Conservation (phyloP, 2,329 filamentous ascomycete species). For the Tympanopsis confertula region DNA sequence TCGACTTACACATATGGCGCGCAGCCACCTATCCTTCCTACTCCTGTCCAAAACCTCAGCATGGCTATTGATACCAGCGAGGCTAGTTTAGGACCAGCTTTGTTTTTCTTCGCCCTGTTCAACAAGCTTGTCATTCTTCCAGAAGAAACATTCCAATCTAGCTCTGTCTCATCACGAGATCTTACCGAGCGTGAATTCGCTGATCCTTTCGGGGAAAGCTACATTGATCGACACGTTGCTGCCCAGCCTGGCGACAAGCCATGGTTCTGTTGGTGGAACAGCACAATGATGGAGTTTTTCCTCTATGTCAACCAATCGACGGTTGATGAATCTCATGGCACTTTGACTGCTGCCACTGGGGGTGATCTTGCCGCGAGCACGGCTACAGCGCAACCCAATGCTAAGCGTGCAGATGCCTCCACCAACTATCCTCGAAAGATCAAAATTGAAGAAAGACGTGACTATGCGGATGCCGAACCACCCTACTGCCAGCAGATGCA, state of each 20-base stretch:
- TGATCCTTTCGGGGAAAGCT: too few species aligned
- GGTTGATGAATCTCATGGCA: neutral
- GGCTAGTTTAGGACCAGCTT: neutral
- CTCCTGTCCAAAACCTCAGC: neutral
- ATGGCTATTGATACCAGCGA: neutral
- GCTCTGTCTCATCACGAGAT: neutral
- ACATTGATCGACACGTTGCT: neutral
- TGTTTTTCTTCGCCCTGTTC: neutral
- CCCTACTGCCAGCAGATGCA: conserved; percentile 1
- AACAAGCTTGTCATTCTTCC: neutral
- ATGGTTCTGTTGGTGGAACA: conserved; percentile 1
- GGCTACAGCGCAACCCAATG: neutral
- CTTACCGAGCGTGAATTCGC: neutral
- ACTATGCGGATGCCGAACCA: neutral
- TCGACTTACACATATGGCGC: neutral
- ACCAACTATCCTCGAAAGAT: neutral
- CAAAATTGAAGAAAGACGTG: neutral
- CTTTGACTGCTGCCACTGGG: neutral
- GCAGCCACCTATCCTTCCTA: neutral
- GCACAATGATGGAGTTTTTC: neutral
- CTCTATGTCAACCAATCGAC: neutral
- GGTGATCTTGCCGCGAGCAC: neutral
- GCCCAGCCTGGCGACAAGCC: neutral
- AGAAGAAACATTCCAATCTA: neutral
- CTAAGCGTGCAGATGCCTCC: neutral